Conservation (phyloP, 495 filamentous ascomycete species). For the Aspergillus hancockii region DNA sequence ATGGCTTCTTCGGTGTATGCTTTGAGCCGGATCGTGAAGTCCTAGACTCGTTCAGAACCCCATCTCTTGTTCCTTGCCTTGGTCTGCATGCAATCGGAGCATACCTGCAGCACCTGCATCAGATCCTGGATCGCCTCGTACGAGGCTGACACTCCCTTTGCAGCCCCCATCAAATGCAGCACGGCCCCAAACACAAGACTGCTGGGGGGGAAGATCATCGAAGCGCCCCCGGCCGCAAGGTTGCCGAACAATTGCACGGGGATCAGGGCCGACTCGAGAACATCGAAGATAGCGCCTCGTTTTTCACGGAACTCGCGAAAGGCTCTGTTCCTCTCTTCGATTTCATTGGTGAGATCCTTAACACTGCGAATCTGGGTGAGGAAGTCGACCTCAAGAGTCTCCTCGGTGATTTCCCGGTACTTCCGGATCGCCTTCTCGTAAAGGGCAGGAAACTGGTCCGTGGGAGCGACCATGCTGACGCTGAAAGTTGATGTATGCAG, state of each 20-base stretch:
- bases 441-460: slow-evolving; percentile 13
- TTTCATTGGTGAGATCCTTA: slow-evolving; percentile 8
- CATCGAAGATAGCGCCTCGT: slow-evolving; percentile 19
- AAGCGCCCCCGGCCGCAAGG: slow-evolving; percentile 25
- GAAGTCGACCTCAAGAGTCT: slow-evolving; percentile 6
- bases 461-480: neutral
- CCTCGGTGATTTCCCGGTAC: slow-evolving; percentile 17
- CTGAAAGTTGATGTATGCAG: too few relatives aligned
- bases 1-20: slow-evolving; percentile 28
- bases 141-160: slow-evolving; percentile 29
- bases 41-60: slow-evolving; percentile 12
- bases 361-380: slow-evolving; percentile 10
- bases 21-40: slow-evolving; percentile 33
- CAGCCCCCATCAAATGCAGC: slow-evolving; percentile 30
- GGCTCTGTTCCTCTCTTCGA: slow-evolving; percentile 16
- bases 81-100: neutral
- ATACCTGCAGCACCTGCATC: slow-evolving; percentile 23
- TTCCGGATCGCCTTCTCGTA: slow-evolving; percentile 12
- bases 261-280: slow-evolving; percentile 18
- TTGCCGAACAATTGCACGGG: slow-evolving; percentile 31
- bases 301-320: slow-evolving; percentile 26
- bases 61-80: neutral
- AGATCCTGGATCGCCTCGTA: slow-evolving; percentile 36
- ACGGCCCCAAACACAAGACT: slow-evolving; percentile 32
- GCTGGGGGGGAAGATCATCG: slow-evolving; percentile 30